Evolutionary conservation across 2,329 filamentous ascomycete species (phyloP), one percentile per base, ranked within the genome.

Genomic region (Fusarium humuli): DNA sequence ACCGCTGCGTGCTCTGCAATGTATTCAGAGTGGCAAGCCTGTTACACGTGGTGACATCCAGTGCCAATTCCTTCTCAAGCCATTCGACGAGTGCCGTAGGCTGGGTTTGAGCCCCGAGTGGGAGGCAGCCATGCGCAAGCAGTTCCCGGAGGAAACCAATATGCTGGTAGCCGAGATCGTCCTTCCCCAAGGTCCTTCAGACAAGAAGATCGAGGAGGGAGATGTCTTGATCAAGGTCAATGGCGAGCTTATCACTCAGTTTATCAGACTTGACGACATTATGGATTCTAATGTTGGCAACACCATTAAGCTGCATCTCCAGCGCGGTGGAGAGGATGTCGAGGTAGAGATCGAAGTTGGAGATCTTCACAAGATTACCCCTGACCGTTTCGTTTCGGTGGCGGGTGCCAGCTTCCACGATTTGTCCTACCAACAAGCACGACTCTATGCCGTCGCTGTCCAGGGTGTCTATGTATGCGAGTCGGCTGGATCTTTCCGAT

Each of bases 91-190:
- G 79, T 98, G 96, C 80, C 90, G 95, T 57, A 88, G 96, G 64
- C 85, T 99, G 13, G 96, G 96, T 10, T 84, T 99, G 65, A 93
- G 89, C 3, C 86, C 94, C 0, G 88, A 94, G 54, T 97, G 94
- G 90, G 96, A 99, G 83, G 91, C 92, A 40, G 90, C 91, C 60
- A 90, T 97, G 69, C 91, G 96, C 34, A 89, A 92, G 73, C 85
- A 89, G 27, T 97, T 97, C 72, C 96, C 97, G 1, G 92, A 93
- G 74, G 96, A 98, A 82, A 98, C 94, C 25, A 97, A 96, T 77
- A 94, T 99, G 93, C 88, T 99, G 29, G 95, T 98, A 14, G 95
- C 94, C 22, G 97, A 99, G 82, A 97, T 98, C 65, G 90, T 98
- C 16, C 87, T 99, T 11, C 95, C 96, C 0, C 90, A 94, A 73